Evolutionary conservation across 2,329 filamentous ascomycete genomes (phyloP).

Genomic region (Hymenoscyphus salicellus): DNA sequence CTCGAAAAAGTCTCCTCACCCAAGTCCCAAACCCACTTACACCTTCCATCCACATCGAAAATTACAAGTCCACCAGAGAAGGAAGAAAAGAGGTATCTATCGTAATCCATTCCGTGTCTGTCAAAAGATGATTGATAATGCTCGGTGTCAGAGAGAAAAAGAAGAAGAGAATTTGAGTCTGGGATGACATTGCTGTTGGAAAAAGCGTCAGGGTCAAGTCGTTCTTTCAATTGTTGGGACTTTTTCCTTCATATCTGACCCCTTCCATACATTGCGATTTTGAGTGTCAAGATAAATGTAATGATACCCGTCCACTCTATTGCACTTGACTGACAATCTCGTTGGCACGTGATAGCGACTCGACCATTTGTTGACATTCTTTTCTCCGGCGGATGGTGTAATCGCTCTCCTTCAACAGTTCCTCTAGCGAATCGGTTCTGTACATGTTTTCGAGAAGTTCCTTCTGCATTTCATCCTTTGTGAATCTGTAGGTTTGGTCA

Average conservation of each 20-base stretch:
- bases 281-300: background rate
- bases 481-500: constrained; percentile 56
- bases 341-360: constrained; percentile 81
- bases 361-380: constrained; percentile 99
- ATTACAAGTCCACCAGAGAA: background rate
- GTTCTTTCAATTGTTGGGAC: background rate
- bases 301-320: constrained; percentile 22
- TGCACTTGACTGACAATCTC: constrained; percentile 86
- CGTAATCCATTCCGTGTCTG: background rate
- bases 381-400: constrained; percentile 93
- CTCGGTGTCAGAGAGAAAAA: background rate
- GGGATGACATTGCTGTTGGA: background rate
- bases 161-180: background rate
- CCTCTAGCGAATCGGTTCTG: constrained; percentile 82
- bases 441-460: constrained; percentile 98
- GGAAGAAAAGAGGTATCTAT: background rate
- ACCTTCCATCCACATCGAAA: background rate
- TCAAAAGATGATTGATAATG: constrained; percentile 1
- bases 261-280: background rate
- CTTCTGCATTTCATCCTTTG: constrained; percentile 97
- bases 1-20: background rate
- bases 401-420: constrained; percentile 95
- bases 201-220: background rate
- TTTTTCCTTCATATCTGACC: background rate
- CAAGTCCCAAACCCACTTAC: background rate